Base-by-base conservation (phyloP, 2,329 filamentous ascomycete genomes). In the Exophiala alcalophila region DNA sequence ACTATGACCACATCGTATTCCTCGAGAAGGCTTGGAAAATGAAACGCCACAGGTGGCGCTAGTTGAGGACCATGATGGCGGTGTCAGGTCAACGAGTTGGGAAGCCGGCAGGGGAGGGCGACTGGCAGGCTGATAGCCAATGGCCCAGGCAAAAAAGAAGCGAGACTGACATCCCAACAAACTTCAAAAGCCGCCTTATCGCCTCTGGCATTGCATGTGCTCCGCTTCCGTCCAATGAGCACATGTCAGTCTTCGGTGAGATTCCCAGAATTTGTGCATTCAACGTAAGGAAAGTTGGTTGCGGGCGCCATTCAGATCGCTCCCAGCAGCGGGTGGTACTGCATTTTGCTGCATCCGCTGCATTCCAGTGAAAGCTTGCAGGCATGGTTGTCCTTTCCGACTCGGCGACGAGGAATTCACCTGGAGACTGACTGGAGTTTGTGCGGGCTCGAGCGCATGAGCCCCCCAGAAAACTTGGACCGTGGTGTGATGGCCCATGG, bases 301-400 rank as follows among this genome's bases (percentile, higher is more conserved):
- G 37, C 29, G 37, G 37, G 37, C 37, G 33, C 37, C 37, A 40
- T 20, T n/a, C 37, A 40, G 18, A n/a, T 25, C 24, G 14, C 37
- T 30, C 29, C 23, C n/a, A n/a, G n/a, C n/a, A n/a, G n/a, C n/a
- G n/a, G n/a, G n/a, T n/a, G 15, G 21, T 40, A n/a, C 21, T 29
- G 16, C 5, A 26, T 16, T 12, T 23, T 26, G 15, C 24, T 40
- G 37, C n/a, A 18, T 18, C 28, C 19, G n/a, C 37, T 32, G 37
- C 37, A 24, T 21, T 12, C 4, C 37, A 20, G 11, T 21, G 19
- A 35, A 11, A n/a, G n/a, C n/a, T n/a, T n/a, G n/a, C n/a, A n/a
- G 14, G 10, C 29, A 15, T 19, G n/a, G 15, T 18, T 39, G 24
- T 19, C 16, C 14, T 29, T 25, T 40, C 19, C 28, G n/a, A 25